phyloP scores from a whole-genome alignment of 164 flowering plant genomes.

The Nymphaea colorata region DNA sequence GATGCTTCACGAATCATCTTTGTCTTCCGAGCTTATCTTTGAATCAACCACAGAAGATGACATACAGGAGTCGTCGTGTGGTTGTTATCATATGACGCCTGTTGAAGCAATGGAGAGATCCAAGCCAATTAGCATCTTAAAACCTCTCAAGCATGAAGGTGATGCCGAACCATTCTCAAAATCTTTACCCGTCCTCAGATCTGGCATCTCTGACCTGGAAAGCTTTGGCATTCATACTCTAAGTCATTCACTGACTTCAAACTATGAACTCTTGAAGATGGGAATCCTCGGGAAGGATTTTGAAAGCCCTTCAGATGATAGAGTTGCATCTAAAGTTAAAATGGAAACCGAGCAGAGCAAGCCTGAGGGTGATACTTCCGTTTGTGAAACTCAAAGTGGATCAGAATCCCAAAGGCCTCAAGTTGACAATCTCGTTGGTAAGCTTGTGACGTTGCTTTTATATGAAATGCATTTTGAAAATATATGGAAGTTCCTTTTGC shows the following conservation, averaged over 20 bases:
- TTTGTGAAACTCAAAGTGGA: conserved; percentile 9
- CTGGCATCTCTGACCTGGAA: conserved; percentile 15
- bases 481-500: no score
- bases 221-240: conserved; percentile 16
- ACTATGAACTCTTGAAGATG: conserved; percentile 15
- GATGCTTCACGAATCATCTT: conserved; percentile 8
- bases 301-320: conserved; percentile 8
- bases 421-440: conserved; percentile 36
- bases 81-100: conserved; percentile 11
- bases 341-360: conserved; percentile 9
- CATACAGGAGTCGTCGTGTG: conserved; percentile 12
- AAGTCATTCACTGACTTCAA: conserved; percentile 45
- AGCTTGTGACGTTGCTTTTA: conserved; percentile 4
- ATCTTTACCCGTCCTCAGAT: conserved; percentile 50
- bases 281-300: conserved; percentile 20
- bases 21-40: conserved; percentile 4
- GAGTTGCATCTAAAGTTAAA: conserved; percentile 16
- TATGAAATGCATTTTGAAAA: no score
- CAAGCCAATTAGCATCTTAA: conserved; percentile 28
- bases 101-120: conserved; percentile 19
- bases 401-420: conserved; percentile 12
- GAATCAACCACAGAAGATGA: conserved; percentile 15
- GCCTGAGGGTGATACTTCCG: conserved; percentile 4
- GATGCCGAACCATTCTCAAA: conserved; percentile 18
- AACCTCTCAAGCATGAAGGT: conserved; percentile 9